Evolutionary conservation across 805 yeast species (phyloP), one percentile per base, ranked within the genome.

Genomic region (Grigorovia jiainica): DNA sequence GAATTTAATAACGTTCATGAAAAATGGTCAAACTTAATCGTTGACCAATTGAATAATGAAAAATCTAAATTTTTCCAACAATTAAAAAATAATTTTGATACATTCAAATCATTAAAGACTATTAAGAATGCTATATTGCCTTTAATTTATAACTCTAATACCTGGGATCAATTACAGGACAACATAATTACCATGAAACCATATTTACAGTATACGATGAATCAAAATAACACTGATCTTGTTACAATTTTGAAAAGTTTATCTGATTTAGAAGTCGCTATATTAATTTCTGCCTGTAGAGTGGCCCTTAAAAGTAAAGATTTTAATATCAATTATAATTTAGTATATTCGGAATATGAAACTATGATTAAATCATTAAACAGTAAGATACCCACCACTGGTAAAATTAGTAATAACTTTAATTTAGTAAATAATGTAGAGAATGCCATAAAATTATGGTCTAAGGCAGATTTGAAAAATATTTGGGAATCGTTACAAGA

Each of bases 331-430:
- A 89, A 86, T 57, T 79, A 87, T 61, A 84, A 83, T 49, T 63
- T 87, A 44, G 82, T 80, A 0, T 82, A 79, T 57, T 79, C 78
- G 25, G 97, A 90, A 58, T 90, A 86, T 59, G 54, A 56, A n/a
- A 66, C 63, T 2, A 71, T 79, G 68, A 67, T 78, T 35, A 71
- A 72, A 42, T 47, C 54, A 0, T 60, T 68, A 43, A 72, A 74
- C 43, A 54, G 67, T 20, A 58, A 63, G 38, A 58, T 61, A 3
- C 65, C 72, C 10, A 48, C 63, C 41, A 41, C 65, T 41, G 52
- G 60, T 7, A n/a, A 42, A 38, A 43, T 46, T 49, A 20, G 54
- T 63, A 8, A 57, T 64, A 6, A 56, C 67, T 27, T 27, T 15
- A 27, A 27, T 27, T 13, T 27, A 13, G n/a, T 27, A 13, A 5